Percentiles rank a stretch among this genome's conserved stretches.
phyloP scores from a whole-genome alignment of 2,329 filamentous ascomycete genomes.

The Fusarium nematophilum region DNA sequence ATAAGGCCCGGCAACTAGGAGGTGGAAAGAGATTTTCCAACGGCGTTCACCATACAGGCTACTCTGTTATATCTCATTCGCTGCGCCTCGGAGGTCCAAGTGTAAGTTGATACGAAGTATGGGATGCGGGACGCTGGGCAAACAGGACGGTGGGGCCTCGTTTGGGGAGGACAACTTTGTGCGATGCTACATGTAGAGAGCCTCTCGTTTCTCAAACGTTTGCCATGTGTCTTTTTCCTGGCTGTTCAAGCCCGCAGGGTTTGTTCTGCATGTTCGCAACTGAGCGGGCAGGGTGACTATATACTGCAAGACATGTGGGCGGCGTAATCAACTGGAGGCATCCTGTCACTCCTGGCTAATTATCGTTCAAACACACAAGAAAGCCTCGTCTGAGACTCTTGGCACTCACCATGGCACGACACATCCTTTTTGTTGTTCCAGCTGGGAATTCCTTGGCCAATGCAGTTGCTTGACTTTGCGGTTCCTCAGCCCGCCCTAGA shows the following conservation, averaged over 20 bases:
- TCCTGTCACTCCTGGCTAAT: neutral
- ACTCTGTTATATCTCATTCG: too few relatives aligned
- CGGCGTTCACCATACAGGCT: too few relatives aligned
- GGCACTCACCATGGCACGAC: too few relatives aligned
- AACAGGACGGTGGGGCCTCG: constrained; percentile 17
- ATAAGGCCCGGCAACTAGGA: too few relatives aligned
- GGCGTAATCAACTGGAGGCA: neutral
- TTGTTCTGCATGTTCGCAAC: constrained; percentile 16
- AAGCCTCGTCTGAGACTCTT: too few relatives aligned
- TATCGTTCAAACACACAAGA: too few relatives aligned
- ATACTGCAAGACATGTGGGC: neutral
- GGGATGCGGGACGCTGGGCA: constrained; percentile 2
- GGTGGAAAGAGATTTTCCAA: too few relatives aligned
- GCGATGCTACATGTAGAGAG: constrained; percentile 28
- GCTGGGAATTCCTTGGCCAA: too few relatives aligned
- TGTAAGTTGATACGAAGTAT: constrained; percentile 1
- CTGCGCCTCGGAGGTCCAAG: too few relatives aligned
- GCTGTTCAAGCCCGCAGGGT: constrained; percentile 20
- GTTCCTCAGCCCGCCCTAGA: neutral
- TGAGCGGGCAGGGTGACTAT: constrained; percentile 7
- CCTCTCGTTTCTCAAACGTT: constrained; percentile 24
- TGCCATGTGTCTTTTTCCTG: constrained; percentile 29
- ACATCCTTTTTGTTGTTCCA: too few relatives aligned
- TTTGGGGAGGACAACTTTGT: constrained; percentile 20
- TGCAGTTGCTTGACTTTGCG: neutral